Percentiles rank a stretch among this genome's conserved stretches.
Evolutionary conservation across 305 asterid genomes (phyloP).

Genomic region (Fraxinus paxiana): DNA sequence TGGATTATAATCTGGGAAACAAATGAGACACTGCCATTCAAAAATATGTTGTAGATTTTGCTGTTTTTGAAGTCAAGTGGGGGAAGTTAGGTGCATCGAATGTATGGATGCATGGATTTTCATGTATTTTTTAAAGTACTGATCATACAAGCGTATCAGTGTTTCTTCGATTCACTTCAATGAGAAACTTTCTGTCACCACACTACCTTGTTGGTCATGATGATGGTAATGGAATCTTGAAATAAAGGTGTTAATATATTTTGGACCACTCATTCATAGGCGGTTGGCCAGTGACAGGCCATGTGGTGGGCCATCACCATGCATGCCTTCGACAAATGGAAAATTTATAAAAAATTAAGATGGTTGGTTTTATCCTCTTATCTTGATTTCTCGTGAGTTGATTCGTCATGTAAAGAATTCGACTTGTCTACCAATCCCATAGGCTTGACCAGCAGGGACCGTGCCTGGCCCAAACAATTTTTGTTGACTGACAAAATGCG

Average conservation of each 20-base stretch:
- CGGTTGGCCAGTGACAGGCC: not conserved
- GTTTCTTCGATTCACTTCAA: not conserved
- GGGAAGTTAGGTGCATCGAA: conserved; percentile 30
- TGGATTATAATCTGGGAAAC: not conserved
- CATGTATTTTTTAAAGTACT: conserved; percentile 25
- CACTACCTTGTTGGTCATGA: not conserved
- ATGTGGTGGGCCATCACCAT: not conserved
- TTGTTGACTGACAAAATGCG: not conserved
- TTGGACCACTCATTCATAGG: not conserved
- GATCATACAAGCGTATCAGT: not conserved
- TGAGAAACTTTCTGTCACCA: not conserved
- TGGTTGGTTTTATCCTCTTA: not conserved
- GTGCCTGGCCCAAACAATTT: not conserved
- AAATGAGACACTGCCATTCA: not conserved
- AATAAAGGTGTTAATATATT: not conserved
- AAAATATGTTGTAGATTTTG: not conserved
- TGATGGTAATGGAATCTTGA: not conserved
- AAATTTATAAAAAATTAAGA: not conserved
- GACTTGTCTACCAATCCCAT: not conserved
- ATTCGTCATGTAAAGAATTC: not conserved
- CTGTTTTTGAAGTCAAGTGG: conserved; percentile 7
- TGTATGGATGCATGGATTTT: conserved; percentile 32
- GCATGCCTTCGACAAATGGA: not conserved
- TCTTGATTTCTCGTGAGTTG: not conserved
- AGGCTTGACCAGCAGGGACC: not conserved